phyloP scores from a whole-genome alignment of 345 rosid genomes.

The Atalantia buxifolia region DNA sequence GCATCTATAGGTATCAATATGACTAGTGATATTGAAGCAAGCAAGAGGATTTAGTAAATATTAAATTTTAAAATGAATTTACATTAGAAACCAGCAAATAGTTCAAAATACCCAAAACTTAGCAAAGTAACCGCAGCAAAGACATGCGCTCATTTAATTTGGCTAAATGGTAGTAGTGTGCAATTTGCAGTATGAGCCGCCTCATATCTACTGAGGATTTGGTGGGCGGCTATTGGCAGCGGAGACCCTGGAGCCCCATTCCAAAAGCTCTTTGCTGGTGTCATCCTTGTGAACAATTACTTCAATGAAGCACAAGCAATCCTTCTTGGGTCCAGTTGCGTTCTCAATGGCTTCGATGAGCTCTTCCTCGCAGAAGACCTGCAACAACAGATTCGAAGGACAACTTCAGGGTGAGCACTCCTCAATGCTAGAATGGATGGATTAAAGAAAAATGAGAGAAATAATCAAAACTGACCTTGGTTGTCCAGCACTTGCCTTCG shows the following conservation, averaged over 20 bases:
- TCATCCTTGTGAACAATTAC: conserved; percentile 76
- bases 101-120: background rate
- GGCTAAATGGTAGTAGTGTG: background rate
- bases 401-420: background rate
- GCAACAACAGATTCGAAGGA: background rate
- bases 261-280: conserved; percentile 79
- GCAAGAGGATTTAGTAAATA: background rate
- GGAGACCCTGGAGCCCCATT: conserved; percentile 79
- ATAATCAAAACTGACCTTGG: conserved; percentile 45
- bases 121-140: background rate
- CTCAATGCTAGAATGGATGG: background rate
- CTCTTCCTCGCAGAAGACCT: conserved; percentile 70
- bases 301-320: conserved; percentile 74
- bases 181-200: too few species aligned
- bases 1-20: background rate
- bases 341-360: conserved; percentile 52
- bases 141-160: background rate
- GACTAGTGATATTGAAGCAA: background rate
- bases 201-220: conserved; percentile 13
- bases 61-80: background rate
- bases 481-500: conserved; percentile 82
- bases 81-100: background rate
- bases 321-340: conserved; percentile 56
- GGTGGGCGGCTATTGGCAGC: conserved; percentile 79
- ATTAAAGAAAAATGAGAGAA: background rate